Percentiles rank a stretch among this genome's conserved stretches.
These are phyloP conservation scores for Rhodotorula diobovata DNA, from an alignment of 768 basidiomycete species.

Conservation along the genomic window DNA sequence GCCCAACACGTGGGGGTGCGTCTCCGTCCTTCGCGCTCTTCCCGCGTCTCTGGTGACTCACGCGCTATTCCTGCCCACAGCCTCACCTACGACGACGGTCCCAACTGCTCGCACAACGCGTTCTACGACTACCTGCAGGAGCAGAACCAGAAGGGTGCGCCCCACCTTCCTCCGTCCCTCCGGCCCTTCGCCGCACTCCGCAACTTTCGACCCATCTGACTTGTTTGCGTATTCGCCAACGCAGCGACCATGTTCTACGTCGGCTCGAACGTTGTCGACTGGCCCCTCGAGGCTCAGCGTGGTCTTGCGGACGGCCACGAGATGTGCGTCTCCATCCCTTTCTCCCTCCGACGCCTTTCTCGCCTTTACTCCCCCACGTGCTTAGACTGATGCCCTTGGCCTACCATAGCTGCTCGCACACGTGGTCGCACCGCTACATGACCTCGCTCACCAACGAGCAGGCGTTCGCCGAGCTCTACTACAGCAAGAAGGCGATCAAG, in stretches of 20 bases:
- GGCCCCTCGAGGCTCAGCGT: slow-evolving; percentile 50
- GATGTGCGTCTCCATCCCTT: slow-evolving; percentile 39
- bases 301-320: slow-evolving; percentile 48
- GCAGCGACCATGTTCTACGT: slow-evolving; percentile 46
- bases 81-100: slow-evolving; percentile 49
- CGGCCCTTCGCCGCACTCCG: slow-evolving; percentile 17
- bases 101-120: slow-evolving; percentile 46
- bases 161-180: too few species aligned
- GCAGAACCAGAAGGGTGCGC: slow-evolving; percentile 45
- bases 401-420: slow-evolving; percentile 30
- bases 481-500: slow-evolving; percentile 75
- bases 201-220: neutral
- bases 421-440: slow-evolving; percentile 48
- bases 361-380: too few species aligned
- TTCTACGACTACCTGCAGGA: slow-evolving; percentile 48
- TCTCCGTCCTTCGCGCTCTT: slow-evolving; percentile 27
- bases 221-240: too few species aligned
- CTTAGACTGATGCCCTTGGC: neutral
- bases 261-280: slow-evolving; percentile 51
- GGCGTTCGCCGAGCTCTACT: slow-evolving; percentile 82
- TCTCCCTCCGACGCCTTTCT: slow-evolving; percentile 7
- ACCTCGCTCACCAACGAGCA: slow-evolving; percentile 61
- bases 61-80: neutral
- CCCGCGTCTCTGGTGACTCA: neutral
- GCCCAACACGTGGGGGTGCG: slow-evolving; percentile 13